These are phyloP conservation scores for Blastomyces percursus DNA, from an alignment of 2,329 filamentous ascomycete species.

Conservation along the genomic window DNA sequence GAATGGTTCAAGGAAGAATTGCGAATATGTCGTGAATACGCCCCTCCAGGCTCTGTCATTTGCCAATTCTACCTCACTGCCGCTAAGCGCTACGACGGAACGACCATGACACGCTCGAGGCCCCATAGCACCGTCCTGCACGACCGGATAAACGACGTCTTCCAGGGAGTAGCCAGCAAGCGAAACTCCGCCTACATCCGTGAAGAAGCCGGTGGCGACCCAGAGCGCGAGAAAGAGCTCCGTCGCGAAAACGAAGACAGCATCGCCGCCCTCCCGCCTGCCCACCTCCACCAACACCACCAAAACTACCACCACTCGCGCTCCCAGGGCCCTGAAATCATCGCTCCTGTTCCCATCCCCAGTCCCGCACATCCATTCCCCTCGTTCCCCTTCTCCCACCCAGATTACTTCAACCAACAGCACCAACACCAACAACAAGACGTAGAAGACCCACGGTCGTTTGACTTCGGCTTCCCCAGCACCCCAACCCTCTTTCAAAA, in stretches of 20 bases:
- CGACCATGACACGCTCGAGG: constrained; percentile 37
- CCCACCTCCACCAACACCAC: constrained; percentile 17
- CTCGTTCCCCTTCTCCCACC: not conserved
- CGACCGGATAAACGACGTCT: constrained; percentile 77
- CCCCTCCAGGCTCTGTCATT: constrained; percentile 75
- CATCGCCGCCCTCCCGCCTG: constrained; percentile 66
- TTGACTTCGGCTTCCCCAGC: constrained; percentile 66
- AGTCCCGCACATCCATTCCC: not conserved
- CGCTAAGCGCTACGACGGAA: constrained; percentile 45
- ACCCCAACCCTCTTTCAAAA: constrained; percentile 83
- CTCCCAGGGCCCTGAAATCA: constrained; percentile 7
- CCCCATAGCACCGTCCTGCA: constrained; percentile 67
- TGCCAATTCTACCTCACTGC: constrained; percentile 94
- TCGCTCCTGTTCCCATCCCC: constrained; percentile 8
- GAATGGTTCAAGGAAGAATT: constrained; percentile 97
- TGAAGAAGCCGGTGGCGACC: constrained; percentile 61
- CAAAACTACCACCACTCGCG: not conserved
- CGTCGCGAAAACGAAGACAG: constrained; percentile 73
- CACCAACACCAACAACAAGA: not conserved
- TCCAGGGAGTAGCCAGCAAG: constrained; percentile 76
- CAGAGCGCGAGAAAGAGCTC: constrained; percentile 67
- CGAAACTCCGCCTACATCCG: constrained; percentile 74
- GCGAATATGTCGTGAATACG: constrained; percentile 78
- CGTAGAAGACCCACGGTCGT: constrained; percentile 32
- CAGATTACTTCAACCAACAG: constrained; percentile 6